Base-by-base conservation (phyloP, 2,329 filamentous ascomycete genomes). In the Aphanocladium album region DNA sequence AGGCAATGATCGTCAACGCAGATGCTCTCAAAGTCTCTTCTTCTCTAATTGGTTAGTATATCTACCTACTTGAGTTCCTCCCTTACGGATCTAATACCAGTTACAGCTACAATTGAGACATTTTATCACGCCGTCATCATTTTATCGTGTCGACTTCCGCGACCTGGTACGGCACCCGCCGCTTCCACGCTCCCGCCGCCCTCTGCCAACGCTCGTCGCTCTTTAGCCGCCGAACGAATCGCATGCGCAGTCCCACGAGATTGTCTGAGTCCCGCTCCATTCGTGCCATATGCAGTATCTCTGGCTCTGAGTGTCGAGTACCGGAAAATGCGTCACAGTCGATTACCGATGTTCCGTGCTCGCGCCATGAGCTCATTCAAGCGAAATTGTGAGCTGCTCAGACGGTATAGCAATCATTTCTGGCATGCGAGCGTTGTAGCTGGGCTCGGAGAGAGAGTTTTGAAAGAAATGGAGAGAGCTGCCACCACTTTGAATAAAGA, bases 101-200 rank as follows among this genome's bases (percentile, higher is more conserved):
- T 30, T 1, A 3, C 41, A 85, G 83, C 79, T 8, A 86, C 85
- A 0, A 77, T 88, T 7, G 85, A 88, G 64, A 79, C 83, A 1
- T 80, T 88, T 17, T 88, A 88, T 65, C 84, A 88, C 65, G 83
- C 84, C 3, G 81, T 88, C 7, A 81, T 83, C 39, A 86, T 88
- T 9, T 73, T 88, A 2, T 87, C 84, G 0, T 86, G 83, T 54
- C 79, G 85, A n/a, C 77, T 81, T 5, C 75, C 80, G 3, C 70
- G 77, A 12, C 74, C 74, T 12, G 72, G 77, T 47, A 73, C 74
- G 21, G 62, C 71, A 35, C 70, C 73, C 1, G 75, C 73, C 46
- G 77, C 74, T 37, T 74, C 72, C 27, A 80, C 73, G 5, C 77
- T 74, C 45, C 83, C 71, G 52, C 79, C 72, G 16, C 78, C 76